Percentiles rank a stretch among this genome's conserved stretches.
Evolutionary conservation across 2,329 filamentous ascomycete species (phyloP).

Genomic region (Cytospora mali): DNA sequence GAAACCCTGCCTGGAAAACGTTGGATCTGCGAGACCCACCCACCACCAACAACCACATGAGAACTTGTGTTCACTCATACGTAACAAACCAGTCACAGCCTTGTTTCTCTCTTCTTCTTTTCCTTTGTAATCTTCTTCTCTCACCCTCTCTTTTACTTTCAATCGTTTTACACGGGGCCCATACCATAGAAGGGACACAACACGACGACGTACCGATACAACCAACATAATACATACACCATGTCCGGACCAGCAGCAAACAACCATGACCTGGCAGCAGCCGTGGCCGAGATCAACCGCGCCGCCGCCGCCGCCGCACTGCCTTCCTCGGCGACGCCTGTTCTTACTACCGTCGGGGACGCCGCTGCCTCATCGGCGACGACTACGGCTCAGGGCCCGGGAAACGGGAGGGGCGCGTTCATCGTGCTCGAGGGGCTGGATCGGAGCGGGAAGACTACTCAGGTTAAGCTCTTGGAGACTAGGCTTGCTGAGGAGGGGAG

Average conservation of each 20-base stretch:
- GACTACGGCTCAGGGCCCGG: no score
- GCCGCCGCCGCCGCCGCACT: background rate
- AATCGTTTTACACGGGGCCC: background rate
- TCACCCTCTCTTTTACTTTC: background rate
- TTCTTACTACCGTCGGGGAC: background rate
- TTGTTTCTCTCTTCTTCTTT: background rate
- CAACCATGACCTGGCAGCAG: background rate
- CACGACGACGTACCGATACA: background rate
- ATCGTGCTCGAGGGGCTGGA: conserved; percentile 89
- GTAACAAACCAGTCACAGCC: background rate
- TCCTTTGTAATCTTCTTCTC: background rate
- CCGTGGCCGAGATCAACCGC: background rate
- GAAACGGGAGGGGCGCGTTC: conserved; percentile 59
- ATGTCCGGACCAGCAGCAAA: background rate
- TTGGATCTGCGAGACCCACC: background rate
- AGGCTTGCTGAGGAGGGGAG: conserved; percentile 52
- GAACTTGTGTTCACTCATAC: background rate
- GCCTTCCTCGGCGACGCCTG: background rate
- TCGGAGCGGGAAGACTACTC: conserved; percentile 88
- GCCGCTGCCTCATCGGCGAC: background rate
- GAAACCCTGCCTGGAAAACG: no score
- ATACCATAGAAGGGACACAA: background rate
- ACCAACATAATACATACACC: background rate
- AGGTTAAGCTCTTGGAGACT: conserved; percentile 71
- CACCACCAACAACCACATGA: background rate